phyloP scores from a whole-genome alignment of 768 basidiomycete genomes.

The Lentinula raphanica region DNA sequence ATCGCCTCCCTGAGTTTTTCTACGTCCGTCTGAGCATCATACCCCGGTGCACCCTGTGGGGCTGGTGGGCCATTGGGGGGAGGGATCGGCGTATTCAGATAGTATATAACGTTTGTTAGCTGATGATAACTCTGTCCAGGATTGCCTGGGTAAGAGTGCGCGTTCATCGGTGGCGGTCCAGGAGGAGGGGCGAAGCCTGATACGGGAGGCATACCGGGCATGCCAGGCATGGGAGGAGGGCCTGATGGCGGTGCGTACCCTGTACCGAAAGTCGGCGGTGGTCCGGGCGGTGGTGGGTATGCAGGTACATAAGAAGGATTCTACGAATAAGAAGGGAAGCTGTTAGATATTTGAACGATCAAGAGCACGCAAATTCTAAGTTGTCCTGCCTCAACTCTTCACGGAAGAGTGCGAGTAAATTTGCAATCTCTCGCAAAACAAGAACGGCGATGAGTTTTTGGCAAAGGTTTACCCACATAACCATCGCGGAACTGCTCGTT shows the following conservation, averaged over 20 bases:
- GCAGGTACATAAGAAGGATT: not conserved
- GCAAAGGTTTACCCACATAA: not conserved
- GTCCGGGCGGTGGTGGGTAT: not conserved
- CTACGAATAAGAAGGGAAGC: not conserved
- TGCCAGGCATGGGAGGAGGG: conserved; percentile 2
- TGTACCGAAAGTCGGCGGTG: not conserved
- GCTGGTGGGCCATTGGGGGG: not conserved
- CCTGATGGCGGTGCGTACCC: conserved; percentile 4
- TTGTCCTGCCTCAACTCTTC: no score
- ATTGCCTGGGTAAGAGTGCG: not conserved
- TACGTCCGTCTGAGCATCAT: not conserved
- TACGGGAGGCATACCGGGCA: not conserved
- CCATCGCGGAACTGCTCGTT: not conserved
- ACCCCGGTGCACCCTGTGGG: not conserved
- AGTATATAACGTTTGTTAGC: not conserved
- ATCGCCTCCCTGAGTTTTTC: conserved; percentile 1
- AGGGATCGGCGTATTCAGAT: not conserved
- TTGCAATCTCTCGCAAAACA: no score
- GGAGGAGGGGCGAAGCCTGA: not conserved
- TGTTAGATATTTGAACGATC: not conserved
- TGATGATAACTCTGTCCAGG: not conserved
- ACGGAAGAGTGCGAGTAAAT: no score
- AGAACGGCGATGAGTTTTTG: not conserved
- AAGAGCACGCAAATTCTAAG: not conserved
- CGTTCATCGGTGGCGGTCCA: not conserved